Base-by-base conservation (phyloP, 108 stramenopile genomes). In the Cyclotella kingstonii region DNA sequence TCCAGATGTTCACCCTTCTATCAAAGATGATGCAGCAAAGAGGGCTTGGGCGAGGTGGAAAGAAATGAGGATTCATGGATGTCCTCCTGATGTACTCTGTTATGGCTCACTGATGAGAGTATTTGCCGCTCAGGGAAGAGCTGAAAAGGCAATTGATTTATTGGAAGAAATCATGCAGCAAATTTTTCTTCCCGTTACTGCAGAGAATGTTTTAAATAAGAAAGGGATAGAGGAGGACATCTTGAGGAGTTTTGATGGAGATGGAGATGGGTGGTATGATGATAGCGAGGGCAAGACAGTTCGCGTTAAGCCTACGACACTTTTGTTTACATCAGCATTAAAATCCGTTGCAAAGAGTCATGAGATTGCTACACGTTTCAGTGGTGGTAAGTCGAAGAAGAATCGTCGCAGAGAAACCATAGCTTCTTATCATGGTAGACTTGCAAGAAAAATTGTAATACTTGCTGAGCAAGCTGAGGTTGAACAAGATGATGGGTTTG, bases 21-120 rank as follows among this genome's bases (percentile, higher is more conserved):
- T 89, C 48, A 79, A 89, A 56, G 79, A 84, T 17, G 76, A 84
- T 50, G 91, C 91, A 14, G 79, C 80, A 12, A 74, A 84, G 26
- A 46, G 84, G 11, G 86, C 81, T 4, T 93, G 91, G 91, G 56
- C 77, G 18, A 61, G 82, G 27, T 93, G 88, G 88, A 84, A 86
- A 65, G 86, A 93, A 73, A 81, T 93, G 86, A 65, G 83, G 21
- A 81, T 93, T 53, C 81, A 84, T 38, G 80, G 83, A 12, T 51
- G 85, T 11, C 76, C 86, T 28, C 88, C 91, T 21, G 91, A 93
- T 74, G 80, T 76, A 17, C 89, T 93, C 88, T 86, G 85, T 7
- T 93, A 86, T 44, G 91, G 91, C 54, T 84, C 88, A 25, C 73
- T 90, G 12, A 68, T 93, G 64, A 70, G 88, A 9, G 51, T 93